Base-by-base conservation (phyloP, 2,329 filamentous ascomycete species). In the Exophiala spinifera region DNA sequence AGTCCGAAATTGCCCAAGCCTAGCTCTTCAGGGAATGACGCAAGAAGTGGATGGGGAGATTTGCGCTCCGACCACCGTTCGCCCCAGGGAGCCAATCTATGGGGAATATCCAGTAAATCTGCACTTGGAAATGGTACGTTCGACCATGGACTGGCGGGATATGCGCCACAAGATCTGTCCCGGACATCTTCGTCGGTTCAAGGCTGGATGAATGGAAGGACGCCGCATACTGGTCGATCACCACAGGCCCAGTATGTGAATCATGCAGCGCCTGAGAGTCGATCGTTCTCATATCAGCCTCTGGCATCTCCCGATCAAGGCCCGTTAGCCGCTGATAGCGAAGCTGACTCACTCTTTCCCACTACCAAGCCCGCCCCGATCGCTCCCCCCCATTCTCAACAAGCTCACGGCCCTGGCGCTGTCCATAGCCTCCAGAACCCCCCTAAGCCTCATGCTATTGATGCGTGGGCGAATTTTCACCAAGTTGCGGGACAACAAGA, bases 61-160 rank as follows among this genome's bases (percentile, higher is more conserved):
- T 36, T 57, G 17, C 66, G 67, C 20, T 67, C 70, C 34, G 61
- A 74, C 33, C 67, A 71, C 50, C 63, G 66, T 17, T 61, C 72
- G 17, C 65, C 64, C 44, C 65, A 70, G 33, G 60, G 71, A 58
- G 65, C 72, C 49, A 83, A 81, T 60, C 77, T 83, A 28, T 86
- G 83, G 83, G 83, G 82, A 51, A 75, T 79, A 34, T 72, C 79
- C 34, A 76, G 75, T 62, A 79, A 82, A 57, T 77, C 79, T 62
- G 78, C 79, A 21, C 75, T 86, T 37, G 83, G 83, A 14, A 86
- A 85, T 67, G 83, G 82, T 25, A 83, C 81, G 1, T 86, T 86
- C 61, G 81, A 83, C 59, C 76, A 75, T 55, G 70, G 69, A 53
- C 76, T 80, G 51, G 72, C 73, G 31, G 74, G 74, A 37, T 79